Evolutionary conservation across 2,329 filamentous ascomycete species (phyloP).

Genomic region (Niveomyces coronatus): DNA sequence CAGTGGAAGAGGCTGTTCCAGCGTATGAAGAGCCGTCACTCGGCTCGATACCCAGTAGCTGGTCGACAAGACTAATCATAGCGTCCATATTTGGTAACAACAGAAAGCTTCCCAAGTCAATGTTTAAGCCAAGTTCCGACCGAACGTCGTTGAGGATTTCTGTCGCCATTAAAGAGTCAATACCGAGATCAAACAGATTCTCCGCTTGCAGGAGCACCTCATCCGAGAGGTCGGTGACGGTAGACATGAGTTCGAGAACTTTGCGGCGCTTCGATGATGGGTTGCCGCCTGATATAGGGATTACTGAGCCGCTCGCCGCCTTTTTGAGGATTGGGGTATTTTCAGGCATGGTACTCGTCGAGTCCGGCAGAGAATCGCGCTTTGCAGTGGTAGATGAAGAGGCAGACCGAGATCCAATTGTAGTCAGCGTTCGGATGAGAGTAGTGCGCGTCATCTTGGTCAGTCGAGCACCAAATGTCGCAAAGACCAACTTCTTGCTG

Average conservation of each 20-base stretch:
- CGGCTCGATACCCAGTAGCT: neutral
- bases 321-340: too few relatives aligned
- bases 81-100: neutral
- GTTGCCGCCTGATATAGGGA: too few relatives aligned
- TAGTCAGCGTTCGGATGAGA: too few relatives aligned
- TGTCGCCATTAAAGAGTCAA: slow-evolving; percentile 1
- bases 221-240: neutral
- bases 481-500: neutral
- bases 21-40: neutral
- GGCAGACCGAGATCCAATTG: too few relatives aligned
- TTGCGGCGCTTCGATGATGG: neutral
- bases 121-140: neutral
- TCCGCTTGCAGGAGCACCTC: neutral
- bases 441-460: too few relatives aligned
- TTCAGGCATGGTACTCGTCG: too few relatives aligned
- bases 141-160: neutral
- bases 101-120: neutral
- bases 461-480: too few relatives aligned
- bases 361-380: too few relatives aligned
- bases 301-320: too few relatives aligned
- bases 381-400: too few relatives aligned
- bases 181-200: neutral
- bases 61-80: neutral
- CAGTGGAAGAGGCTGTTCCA: too few relatives aligned
- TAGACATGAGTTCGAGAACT: neutral